Evolutionary conservation across 805 yeast species (phyloP), one percentile per base, ranked within the genome.

Genomic region (Peterozyma xylosa): DNA sequence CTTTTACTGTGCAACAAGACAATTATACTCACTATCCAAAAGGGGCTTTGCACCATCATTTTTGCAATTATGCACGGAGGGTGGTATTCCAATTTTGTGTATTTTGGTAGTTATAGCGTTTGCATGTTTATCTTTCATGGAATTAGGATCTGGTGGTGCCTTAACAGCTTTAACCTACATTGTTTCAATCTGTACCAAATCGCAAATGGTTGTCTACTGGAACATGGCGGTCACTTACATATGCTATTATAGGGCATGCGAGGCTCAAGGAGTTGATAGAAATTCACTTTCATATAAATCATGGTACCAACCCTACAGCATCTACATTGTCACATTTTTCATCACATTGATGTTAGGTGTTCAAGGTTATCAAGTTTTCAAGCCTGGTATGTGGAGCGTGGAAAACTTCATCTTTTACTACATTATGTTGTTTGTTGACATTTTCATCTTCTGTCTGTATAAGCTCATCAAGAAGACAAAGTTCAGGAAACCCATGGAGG

Each of bases 41-140:
- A 75, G 73, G 49, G 88, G 89, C 1, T 75, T 77, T 51, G 91
- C 91, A 1, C 95, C 95, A 5, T 60, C 61, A 13, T 56, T 82
- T 43, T 83, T 86, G 54, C 62, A 75, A 14, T 67, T 64, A 54
- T 82, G 90, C 56, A 74, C 76, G 56, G 71, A 68, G 44, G 65
- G 73, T 36, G 95, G 95, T 43, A 83, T 82, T 11, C 95, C 95
- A 9, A 68, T 82, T 30, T 67, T 68, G 47, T 70, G 86, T 4
- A 80, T 82, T 15, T 45, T 60, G 6, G 66, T 71, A 9, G 68
- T 80, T 9, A 57, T 74, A 34, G 53, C 64, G n/a, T 82, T 87
- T 74, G 80, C 86, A 0, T 62, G 80, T 38, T 57, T 85, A 15
- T 75, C 89, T 15, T 74, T 85, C 49, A 60, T 85, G 54, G 37